Base-by-base conservation (phyloP, 331 rosid species). In the Malus hybrid region DNA sequence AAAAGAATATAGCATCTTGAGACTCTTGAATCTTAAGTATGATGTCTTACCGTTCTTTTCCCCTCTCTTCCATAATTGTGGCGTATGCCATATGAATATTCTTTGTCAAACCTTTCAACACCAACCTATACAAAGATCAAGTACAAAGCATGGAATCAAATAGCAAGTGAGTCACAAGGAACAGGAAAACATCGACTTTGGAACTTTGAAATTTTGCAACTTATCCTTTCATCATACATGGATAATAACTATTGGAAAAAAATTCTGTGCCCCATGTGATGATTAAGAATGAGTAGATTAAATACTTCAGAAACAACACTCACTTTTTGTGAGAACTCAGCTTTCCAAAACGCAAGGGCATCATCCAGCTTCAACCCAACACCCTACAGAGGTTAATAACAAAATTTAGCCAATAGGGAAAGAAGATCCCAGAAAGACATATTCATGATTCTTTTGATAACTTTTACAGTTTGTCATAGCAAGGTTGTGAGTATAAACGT, bases 41-140 rank as follows among this genome's bases (percentile, higher is more conserved):
- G 85, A 55, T 57, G 73, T 78, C 96, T 82, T 90, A 95, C 97
- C 67, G 92, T 87, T 85, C 97, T 89, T 84, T 95, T 95, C 78
- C 97, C 97, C 83, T 95, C 97, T 80, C 81, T 84, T 76, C 97
- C 97, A 78, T 92, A 95, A 75, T 88, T 95, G 88, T 92, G 99
- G 71, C 96, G 93, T 70, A 92, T 83, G 86, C 79, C 50, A 80
- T 95, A 95, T 22, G 97, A 85, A 80, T 90, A 95, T 80, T 95
- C 93, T 86, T 92, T 92, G 84, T 92, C 97, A 77, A 95, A 92
- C 92, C 90, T 95, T 83, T 92, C 99, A 60, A 87, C 86, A 64
- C 97, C 97, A 88, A 92, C 88, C 99, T 92, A 78, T 66, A 80
- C 18, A 64, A 80, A 80, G 73, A 86, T 54, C 67, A 57, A 77